A percentile compares a stretch with the other conserved stretches of the same genome.
Conservation (phyloP, 345 rosid species). For the Acer yangbiense region DNA sequence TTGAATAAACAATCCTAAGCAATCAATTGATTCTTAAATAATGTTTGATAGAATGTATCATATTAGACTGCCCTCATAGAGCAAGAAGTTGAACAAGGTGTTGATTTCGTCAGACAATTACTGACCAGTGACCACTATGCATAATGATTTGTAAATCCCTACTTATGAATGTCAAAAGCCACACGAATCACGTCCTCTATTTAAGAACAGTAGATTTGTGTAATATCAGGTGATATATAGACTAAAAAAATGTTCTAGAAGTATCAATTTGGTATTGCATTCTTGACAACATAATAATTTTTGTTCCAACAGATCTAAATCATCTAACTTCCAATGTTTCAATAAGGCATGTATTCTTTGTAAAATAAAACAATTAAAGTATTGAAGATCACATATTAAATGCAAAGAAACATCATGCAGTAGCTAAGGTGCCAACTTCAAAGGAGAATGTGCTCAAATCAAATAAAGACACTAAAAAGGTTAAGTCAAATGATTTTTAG, state of each 20-base stretch:
- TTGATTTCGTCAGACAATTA: too few species aligned
- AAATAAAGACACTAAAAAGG: not conserved
- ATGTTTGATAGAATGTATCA: not conserved
- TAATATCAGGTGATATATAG: too few species aligned
- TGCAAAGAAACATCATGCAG: not conserved
- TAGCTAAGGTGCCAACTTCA: not conserved
- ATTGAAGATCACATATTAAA: too few species aligned
- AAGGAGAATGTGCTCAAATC: not conserved
- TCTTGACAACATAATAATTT: too few species aligned
- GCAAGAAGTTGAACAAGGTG: not conserved
- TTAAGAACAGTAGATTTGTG: too few species aligned
- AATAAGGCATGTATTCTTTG: not conserved
- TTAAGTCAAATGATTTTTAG: not conserved
- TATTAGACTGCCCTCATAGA: not conserved
- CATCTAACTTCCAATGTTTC: not conserved
- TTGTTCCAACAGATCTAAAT: not conserved
- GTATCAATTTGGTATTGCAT: too few species aligned
- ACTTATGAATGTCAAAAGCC: too few species aligned
- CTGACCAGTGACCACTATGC: too few species aligned
- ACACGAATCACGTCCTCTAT: too few species aligned
- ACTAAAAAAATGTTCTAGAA: too few species aligned
- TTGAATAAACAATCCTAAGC: not conserved
- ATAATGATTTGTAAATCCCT: too few species aligned
- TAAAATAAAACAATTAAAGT: too few species aligned
- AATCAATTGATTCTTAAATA: not conserved